Conservation (phyloP, 2,329 filamentous ascomycete species). For the Westerdykella aurantiaca region DNA sequence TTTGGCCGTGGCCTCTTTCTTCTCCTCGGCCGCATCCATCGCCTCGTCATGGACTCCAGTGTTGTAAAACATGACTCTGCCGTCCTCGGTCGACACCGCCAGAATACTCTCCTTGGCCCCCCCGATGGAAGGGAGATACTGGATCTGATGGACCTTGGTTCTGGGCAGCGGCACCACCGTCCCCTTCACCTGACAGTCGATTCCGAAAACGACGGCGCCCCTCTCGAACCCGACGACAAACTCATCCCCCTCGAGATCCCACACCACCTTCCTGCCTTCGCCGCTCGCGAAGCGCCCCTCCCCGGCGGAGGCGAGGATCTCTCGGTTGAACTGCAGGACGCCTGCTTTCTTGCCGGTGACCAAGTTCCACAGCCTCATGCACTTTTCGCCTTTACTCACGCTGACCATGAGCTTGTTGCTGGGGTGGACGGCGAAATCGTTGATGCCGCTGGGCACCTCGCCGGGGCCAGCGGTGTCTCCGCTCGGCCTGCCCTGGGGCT, state of each 20-base stretch:
- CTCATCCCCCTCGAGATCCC: conserved; percentile 71
- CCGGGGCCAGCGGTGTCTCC: conserved; percentile 84
- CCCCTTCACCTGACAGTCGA: conserved; percentile 78
- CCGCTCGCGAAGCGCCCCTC: conserved; percentile 72
- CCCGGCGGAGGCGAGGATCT: conserved; percentile 66
- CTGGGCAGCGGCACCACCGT: conserved; percentile 60
- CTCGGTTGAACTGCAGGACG: conserved; percentile 75
- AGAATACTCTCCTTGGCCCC: conserved; percentile 52
- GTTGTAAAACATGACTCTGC: conserved; percentile 76
- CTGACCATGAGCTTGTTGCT: conserved; percentile 96
- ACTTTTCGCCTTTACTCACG: conserved; percentile 81
- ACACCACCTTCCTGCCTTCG: conserved; percentile 75
- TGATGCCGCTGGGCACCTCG: conserved; percentile 78
- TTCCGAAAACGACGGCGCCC: conserved; percentile 77
- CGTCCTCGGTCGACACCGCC: conserved; percentile 83
- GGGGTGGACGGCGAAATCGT: conserved; percentile 91
- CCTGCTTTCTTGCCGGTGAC: conserved; percentile 95
- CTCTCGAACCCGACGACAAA: conserved; percentile 87
- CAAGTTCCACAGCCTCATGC: conserved; percentile 92
- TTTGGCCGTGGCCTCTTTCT: conserved; percentile 43
- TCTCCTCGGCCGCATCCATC: conserved; percentile 24
- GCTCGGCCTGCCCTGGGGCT: conserved; percentile 70
- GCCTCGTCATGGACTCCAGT: conserved; percentile 43
- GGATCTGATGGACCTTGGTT: conserved; percentile 79
- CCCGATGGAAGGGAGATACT: conserved; percentile 55